phyloP scores from a whole-genome alignment of 2,329 filamentous ascomycete species.

The Sporothrix humicola region DNA sequence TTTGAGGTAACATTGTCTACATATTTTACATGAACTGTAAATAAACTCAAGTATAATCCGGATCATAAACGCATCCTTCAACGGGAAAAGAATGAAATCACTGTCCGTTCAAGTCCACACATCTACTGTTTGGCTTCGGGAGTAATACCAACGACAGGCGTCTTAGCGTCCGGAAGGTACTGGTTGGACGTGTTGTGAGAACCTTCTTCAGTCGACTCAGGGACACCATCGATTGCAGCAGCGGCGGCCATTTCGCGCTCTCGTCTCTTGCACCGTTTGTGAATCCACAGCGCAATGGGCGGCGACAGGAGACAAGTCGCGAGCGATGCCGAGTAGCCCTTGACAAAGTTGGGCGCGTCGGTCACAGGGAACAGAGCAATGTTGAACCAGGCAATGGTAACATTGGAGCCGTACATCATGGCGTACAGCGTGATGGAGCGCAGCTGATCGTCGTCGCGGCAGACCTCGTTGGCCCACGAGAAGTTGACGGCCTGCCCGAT shows the following conservation, averaged over 20 bases:
- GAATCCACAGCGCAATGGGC: conserved; percentile 21
- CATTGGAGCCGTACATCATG: conserved; percentile 29
- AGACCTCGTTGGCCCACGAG: conserved; percentile 24
- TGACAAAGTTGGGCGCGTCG: conserved; percentile 27
- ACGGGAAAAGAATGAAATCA: too few species aligned
- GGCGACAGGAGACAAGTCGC: conserved; percentile 17
- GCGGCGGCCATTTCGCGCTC: conserved; percentile 18
- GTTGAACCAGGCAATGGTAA: conserved; percentile 28
- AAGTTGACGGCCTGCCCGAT: conserved; percentile 14
- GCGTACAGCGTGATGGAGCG: conserved; percentile 23
- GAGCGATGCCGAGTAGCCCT: conserved; percentile 20
- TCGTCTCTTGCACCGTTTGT: background rate
- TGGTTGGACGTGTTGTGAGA: background rate
- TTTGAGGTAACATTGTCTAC: too few species aligned
- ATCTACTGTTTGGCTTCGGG: background rate
- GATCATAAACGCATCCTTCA: too few species aligned
- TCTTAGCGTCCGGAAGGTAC: background rate
- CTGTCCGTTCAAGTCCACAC: too few species aligned
- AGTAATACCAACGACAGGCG: background rate
- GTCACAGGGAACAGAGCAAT: conserved; percentile 25
- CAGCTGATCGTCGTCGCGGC: conserved; percentile 25
- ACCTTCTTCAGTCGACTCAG: background rate
- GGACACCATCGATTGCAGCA: background rate
- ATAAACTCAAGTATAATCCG: too few species aligned
- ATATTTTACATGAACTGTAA: too few species aligned